A percentile compares a stretch with the other conserved stretches of the same genome.
These are phyloP conservation scores for Naganishia onofrii DNA, from an alignment of 768 basidiomycete species.

Conservation along the genomic window DNA sequence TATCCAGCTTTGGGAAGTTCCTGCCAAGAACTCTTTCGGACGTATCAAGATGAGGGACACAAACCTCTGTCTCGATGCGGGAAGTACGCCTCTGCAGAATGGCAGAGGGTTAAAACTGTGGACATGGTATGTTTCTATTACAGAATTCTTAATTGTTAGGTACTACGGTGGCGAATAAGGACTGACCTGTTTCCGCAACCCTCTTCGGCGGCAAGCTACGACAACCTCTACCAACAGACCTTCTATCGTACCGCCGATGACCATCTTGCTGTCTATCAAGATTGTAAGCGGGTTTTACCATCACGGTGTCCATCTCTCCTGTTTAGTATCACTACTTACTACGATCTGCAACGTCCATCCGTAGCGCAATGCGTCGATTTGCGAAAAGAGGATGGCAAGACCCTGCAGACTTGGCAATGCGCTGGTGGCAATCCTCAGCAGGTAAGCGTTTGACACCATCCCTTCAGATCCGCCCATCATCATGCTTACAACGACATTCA, in stretches of 20 bases:
- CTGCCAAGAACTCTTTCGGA: constrained; percentile 22
- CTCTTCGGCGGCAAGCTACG: constrained; percentile 17
- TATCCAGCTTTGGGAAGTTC: constrained; percentile 13
- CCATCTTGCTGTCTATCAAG: constrained; percentile 27
- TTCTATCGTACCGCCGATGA: constrained; percentile 34
- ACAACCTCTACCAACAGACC: constrained; percentile 27
- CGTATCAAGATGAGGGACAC: constrained; percentile 28
- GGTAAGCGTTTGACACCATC: constrained; percentile 9
- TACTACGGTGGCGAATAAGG: neutral
- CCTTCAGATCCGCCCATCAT: neutral
- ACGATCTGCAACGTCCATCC: too few species aligned
- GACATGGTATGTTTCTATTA: constrained; percentile 15
- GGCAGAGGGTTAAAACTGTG: constrained; percentile 15
- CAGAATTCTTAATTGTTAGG: neutral
- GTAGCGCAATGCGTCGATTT: constrained; percentile 27
- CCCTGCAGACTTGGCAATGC: constrained; percentile 28
- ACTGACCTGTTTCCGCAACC: neutral
- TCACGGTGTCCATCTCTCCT: too few species aligned
- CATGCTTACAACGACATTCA: neutral
- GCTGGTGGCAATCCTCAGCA: constrained; percentile 27
- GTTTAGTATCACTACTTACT: neutral
- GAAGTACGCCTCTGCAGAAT: constrained; percentile 22
- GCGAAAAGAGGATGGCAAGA: constrained; percentile 19
- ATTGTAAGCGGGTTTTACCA: neutral
- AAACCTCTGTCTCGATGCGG: constrained; percentile 28